Conservation (phyloP, 225 moss, liverwort and hornwort species). For the Climacium dendroides region DNA sequence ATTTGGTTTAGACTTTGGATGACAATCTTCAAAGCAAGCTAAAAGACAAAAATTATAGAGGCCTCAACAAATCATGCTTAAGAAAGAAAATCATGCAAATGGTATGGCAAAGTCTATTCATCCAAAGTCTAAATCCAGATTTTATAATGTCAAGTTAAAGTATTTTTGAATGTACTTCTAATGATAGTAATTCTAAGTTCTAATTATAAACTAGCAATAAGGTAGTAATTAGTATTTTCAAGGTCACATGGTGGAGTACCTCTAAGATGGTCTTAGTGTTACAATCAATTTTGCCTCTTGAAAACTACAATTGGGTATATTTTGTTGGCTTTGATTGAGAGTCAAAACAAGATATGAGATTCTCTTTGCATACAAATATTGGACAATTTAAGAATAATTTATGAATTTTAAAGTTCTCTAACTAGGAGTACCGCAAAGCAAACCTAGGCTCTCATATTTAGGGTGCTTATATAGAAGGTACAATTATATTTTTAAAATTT, state of each 20-base stretch:
- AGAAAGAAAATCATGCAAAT: not conserved
- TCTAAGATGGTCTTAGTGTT: not conserved
- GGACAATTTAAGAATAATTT: not conserved
- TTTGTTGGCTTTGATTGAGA: not conserved
- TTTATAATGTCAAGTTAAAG: not conserved
- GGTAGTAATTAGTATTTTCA: not conserved
- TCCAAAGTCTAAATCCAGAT: not conserved
- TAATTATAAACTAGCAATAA: accelerated
- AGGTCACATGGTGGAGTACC: not conserved
- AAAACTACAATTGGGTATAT: not conserved
- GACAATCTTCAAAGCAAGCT: not conserved
- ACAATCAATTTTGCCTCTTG: not conserved
- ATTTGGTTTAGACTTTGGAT: not conserved
- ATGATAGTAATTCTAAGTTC: not conserved
- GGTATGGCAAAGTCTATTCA: not conserved
- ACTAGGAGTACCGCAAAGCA: no score
- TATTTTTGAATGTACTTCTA: not conserved
- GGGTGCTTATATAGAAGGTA: no score
- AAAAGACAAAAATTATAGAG: not conserved
- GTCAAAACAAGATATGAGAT: not conserved
- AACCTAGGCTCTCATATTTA: no score
- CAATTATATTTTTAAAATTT: not conserved
- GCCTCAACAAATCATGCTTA: not conserved
- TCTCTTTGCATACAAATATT: not conserved
- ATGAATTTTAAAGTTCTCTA: not conserved